Evolutionary conservation across 2,329 filamentous ascomycete genomes (phyloP), one percentile per base, ranked within the genome.

Genomic region (Botrytis deweyae): DNA sequence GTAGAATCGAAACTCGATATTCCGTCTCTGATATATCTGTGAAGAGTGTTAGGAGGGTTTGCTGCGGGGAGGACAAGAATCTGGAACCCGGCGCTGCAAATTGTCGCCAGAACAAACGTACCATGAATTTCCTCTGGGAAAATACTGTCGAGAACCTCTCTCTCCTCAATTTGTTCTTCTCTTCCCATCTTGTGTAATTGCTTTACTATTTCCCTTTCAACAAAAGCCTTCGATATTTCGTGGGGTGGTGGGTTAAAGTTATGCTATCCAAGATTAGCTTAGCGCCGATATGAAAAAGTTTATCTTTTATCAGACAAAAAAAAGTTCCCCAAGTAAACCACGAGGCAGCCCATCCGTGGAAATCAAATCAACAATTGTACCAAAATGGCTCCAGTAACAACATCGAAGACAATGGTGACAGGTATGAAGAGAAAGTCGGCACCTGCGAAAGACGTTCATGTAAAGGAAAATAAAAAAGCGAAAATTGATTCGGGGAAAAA

Each of bases 121-220:
- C 94, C 92, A 88, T 91, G 95, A 79, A 99, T 97, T 85, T 99
- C 96, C 75, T 99, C 95, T 1, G 96, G 94, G 79, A 98, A 99
- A 81, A 99, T 99, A 75, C 95, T 98, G 81, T 97, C 94, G 82
- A 99, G 93, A 79, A 99, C 95, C 84, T 99, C 96, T 76, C 95
- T 91, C 88, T 99, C 96, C 85, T 99, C 96, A 77, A 91, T 85
- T 83, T 99, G 96, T 75, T 99, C 96, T 87, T 98, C 95, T 82
- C 85, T 87, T 68, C 89, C 89, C 90, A 92, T 91, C 12, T 76
- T 85, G 78, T 68, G 65, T 61, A 64, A 36, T 74, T 52, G 65
- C 59, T 72, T 42, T 64, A 72, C 18, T 22, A 46, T 44, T 44
- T 67, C 18, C 33, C n/a, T 40, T 33, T 16, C 42, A 63, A 40